Conservation (phyloP, 148 eudicot genomes). For the Polygonum maritimum region DNA sequence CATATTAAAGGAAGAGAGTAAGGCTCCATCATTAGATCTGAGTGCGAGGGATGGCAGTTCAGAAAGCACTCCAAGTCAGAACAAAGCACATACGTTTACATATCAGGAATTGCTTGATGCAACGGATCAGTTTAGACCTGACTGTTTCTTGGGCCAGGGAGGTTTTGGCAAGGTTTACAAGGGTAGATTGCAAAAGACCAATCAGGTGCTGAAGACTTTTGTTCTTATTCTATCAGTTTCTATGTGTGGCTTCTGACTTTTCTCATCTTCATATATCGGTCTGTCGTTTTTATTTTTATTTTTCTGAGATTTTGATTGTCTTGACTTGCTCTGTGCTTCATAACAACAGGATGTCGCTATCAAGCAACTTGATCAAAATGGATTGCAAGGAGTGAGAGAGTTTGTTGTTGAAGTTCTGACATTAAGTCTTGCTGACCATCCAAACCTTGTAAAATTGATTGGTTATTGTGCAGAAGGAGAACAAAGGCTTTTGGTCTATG, state of each 20-base stretch:
- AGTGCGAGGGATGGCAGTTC: constrained; percentile 1
- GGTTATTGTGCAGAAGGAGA: constrained; percentile 88
- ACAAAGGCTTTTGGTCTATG: constrained; percentile 78
- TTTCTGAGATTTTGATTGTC: not conserved
- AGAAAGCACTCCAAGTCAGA: not conserved
- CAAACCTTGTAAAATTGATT: constrained; percentile 73
- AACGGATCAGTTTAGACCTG: constrained; percentile 12
- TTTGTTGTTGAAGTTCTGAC: constrained; percentile 79
- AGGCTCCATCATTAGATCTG: not conserved
- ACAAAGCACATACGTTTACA: constrained; percentile 10
- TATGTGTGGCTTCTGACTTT: not conserved
- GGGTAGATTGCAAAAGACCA: constrained; percentile 10
- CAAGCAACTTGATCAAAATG: constrained; percentile 70
- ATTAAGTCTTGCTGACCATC: constrained; percentile 57
- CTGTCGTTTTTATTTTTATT: not conserved
- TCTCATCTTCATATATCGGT: not conserved
- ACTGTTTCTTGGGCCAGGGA: constrained; percentile 10
- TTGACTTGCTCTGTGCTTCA: not conserved
- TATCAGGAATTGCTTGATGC: constrained; percentile 13
- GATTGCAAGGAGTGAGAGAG: constrained; percentile 66
- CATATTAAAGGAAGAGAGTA: not conserved
- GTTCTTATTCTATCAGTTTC: not conserved
- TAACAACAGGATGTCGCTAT: constrained; percentile 58
- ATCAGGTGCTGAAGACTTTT: constrained; percentile 6
- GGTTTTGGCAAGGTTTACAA: constrained; percentile 16